Percentiles rank a stretch among this genome's conserved stretches.
These are phyloP conservation scores for Neurospora sp. DNA, from an alignment of 495 filamentous ascomycete genomes.

Conservation along the genomic window DNA sequence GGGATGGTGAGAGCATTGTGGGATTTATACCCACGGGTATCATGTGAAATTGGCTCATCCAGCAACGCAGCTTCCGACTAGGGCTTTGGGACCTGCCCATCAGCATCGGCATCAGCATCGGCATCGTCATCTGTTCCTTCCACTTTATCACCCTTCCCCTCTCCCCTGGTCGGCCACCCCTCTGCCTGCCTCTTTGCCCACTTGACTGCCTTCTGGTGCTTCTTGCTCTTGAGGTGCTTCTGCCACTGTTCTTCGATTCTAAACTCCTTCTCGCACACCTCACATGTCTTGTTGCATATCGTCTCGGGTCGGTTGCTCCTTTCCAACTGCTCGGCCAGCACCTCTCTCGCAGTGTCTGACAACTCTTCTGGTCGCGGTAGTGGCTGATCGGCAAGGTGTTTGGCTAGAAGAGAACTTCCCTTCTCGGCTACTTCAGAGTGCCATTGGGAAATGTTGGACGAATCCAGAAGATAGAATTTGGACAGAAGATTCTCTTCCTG, in stretches of 20 bases:
- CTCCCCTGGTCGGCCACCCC: background rate
- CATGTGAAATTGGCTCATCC: background rate
- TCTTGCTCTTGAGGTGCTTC: conserved; percentile 57
- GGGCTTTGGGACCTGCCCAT: background rate
- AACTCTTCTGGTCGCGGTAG: conserved; percentile 53
- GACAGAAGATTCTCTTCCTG: conserved; percentile 37
- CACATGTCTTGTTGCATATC: conserved; percentile 53
- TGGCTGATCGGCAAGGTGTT: conserved; percentile 45
- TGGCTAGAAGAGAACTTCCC: conserved; percentile 48
- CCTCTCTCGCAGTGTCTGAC: conserved; percentile 46
- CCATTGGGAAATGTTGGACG: conserved; percentile 51
- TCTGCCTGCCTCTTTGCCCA: conserved; percentile 14
- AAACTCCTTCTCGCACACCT: conserved; percentile 59
- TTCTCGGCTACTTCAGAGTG: conserved; percentile 47
- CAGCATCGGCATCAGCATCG: background rate
- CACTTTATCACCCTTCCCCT: background rate
- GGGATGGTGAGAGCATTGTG: background rate
- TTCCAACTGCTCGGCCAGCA: conserved; percentile 45
- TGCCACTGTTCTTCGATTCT: conserved; percentile 66
- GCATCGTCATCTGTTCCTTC: background rate
- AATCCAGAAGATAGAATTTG: conserved; percentile 66
- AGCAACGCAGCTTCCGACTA: background rate
- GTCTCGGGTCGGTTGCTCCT: conserved; percentile 32
- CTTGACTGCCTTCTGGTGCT: conserved; percentile 35
- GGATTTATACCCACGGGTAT: background rate